These are phyloP conservation scores for Xerocomellus chrysenteron DNA, from an alignment of 768 basidiomycete genomes.

Conservation along the genomic window DNA sequence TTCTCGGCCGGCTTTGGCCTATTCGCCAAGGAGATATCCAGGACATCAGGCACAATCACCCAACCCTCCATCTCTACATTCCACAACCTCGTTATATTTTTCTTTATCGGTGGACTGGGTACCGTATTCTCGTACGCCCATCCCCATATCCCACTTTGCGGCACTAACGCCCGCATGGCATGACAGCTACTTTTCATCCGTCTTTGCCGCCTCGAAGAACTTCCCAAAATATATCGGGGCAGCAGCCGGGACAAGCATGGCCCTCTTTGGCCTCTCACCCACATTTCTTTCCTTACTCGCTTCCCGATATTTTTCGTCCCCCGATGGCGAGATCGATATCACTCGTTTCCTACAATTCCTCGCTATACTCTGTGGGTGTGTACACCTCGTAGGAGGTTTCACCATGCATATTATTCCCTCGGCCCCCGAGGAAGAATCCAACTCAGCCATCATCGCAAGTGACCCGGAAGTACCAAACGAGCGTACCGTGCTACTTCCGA, in stretches of 20 bases:
- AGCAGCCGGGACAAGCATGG: constrained; percentile 65
- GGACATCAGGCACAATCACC: constrained; percentile 39
- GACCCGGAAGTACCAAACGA: constrained; percentile 29
- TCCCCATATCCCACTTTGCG: not conserved
- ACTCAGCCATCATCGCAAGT: not conserved
- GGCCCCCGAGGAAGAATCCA: constrained; percentile 6
- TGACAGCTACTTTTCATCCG: constrained; percentile 61
- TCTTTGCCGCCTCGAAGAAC: constrained; percentile 72
- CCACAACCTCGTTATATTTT: constrained; percentile 52
- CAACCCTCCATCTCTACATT: constrained; percentile 46
- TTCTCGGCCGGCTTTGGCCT: constrained; percentile 61
- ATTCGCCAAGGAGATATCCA: constrained; percentile 59
- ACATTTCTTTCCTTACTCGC: constrained; percentile 68
- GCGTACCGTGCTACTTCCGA: constrained; percentile 30
- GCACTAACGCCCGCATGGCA: not conserved
- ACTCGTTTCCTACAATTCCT: constrained; percentile 57
- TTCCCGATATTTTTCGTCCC: constrained; percentile 55
- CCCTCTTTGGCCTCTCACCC: constrained; percentile 81
- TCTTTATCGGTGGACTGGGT: constrained; percentile 63
- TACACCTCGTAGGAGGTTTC: constrained; percentile 55
- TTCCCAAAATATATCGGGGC: constrained; percentile 67
- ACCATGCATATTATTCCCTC: constrained; percentile 34
- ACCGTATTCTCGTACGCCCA: constrained; percentile 68
- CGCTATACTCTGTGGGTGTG: constrained; percentile 48
- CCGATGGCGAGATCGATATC: constrained; percentile 44